These are phyloP conservation scores for Pilaira anomala DNA, from an alignment of 192 early-diverging fungal species.

Conservation along the genomic window DNA sequence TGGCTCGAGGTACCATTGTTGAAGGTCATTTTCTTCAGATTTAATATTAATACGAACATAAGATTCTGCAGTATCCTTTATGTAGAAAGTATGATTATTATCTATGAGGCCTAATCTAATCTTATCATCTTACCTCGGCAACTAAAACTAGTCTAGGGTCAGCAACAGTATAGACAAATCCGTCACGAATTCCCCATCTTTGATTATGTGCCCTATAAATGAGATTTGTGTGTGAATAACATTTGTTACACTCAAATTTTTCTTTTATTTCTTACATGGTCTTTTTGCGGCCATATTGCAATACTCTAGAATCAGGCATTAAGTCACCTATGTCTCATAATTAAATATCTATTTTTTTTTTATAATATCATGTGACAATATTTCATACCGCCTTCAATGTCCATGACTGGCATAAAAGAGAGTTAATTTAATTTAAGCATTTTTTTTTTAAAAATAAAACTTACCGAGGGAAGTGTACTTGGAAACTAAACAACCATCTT, in stretches of 20 bases:
- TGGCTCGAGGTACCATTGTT: constrained; percentile 1
- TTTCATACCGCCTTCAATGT: constrained; percentile 17
- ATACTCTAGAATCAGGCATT: constrained; percentile 1
- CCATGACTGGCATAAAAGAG: constrained; percentile 12
- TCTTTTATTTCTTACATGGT: constrained; percentile 23
- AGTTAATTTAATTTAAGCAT: background rate
- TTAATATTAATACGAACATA: background rate
- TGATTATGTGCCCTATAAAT: constrained; percentile 29
- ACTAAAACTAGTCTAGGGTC: constrained; percentile 23
- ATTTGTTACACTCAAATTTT: background rate
- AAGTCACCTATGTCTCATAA: constrained; percentile 12
- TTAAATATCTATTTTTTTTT: background rate
- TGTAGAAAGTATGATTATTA: too few species aligned
- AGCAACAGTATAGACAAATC: constrained; percentile 23
- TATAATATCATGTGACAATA: background rate
- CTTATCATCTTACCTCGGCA: constrained; percentile 11
- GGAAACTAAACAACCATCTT: constrained; percentile 21
- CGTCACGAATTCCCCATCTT: constrained; percentile 28
- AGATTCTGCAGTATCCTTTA: background rate
- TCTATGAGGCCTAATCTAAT: background rate
- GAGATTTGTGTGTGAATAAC: background rate
- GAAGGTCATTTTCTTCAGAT: background rate
- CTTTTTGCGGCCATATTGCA: constrained; percentile 26
- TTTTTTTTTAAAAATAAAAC: background rate
- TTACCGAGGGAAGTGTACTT: constrained; percentile 18